phyloP scores from a whole-genome alignment of 148 eudicot species.

The Amaranthus hypochondriacus region DNA sequence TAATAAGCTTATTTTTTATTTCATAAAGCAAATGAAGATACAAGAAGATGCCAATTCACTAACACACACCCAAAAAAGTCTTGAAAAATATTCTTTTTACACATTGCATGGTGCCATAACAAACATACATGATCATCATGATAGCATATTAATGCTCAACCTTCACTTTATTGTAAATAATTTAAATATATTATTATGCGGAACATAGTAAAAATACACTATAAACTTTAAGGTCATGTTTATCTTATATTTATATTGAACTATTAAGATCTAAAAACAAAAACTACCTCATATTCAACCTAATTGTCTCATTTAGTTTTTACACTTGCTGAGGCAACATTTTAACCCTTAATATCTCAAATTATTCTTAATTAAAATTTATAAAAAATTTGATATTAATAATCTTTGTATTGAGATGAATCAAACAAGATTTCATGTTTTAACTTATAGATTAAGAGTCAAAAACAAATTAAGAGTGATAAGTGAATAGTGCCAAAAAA shows the following conservation, averaged over 20 bases:
- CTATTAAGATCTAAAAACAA: not conserved
- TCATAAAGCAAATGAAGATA: slow-evolving; percentile 17
- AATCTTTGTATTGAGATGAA: too few species aligned
- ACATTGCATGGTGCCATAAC: slow-evolving; percentile 9
- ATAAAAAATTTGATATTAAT: too few species aligned
- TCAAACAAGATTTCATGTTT: too few species aligned
- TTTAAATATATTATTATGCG: too few species aligned
- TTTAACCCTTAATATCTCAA: too few species aligned
- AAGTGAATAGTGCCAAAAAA: too few species aligned
- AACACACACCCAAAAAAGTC: slow-evolving; percentile 3
- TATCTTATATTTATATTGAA: not conserved
- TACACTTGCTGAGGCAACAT: too few species aligned
- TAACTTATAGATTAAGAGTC: too few species aligned
- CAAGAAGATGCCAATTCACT: slow-evolving; percentile 24
- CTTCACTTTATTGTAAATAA: not conserved
- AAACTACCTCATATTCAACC: too few species aligned
- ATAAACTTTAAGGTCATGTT: not conserved
- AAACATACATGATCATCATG: not conserved
- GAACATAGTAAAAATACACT: not conserved
- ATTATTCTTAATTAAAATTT: too few species aligned
- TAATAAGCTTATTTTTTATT: not conserved
- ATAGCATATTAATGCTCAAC: not conserved
- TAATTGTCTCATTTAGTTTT: too few species aligned
- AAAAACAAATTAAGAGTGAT: too few species aligned
- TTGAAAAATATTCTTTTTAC: slow-evolving; percentile 12